phyloP scores from a whole-genome alignment of 345 rosid genomes.

The Pistacia atlantica region DNA sequence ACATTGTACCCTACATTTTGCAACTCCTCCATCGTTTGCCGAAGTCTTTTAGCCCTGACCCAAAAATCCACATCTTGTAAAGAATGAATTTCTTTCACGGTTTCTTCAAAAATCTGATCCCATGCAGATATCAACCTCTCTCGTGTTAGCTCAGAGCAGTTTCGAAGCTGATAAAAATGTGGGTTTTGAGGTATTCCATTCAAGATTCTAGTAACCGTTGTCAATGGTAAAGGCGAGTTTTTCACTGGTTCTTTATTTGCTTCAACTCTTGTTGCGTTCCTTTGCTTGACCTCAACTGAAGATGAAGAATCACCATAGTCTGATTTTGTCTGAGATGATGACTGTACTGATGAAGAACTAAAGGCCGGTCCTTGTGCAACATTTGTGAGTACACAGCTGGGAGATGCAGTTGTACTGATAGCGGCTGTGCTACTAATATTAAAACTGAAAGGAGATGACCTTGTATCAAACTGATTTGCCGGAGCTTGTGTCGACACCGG shows the following conservation, averaged over 20 bases:
- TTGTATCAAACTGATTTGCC: background rate
- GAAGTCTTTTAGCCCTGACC: constrained; percentile 18
- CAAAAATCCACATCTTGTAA: constrained; percentile 14
- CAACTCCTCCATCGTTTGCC: constrained; percentile 32
- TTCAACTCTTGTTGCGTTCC: background rate
- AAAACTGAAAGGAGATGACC: background rate
- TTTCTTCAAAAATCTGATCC: constrained; percentile 24
- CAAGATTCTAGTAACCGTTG: constrained; percentile 14
- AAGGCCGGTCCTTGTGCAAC: background rate
- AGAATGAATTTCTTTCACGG: constrained; percentile 14
- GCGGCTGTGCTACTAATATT: background rate
- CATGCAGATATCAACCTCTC: constrained; percentile 6
- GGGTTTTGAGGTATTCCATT: constrained; percentile 25
- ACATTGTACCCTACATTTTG: constrained; percentile 33
- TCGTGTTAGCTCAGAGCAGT: constrained; percentile 24
- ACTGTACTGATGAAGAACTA: background rate
- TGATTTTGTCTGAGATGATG: background rate
- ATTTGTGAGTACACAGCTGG: too few species aligned
- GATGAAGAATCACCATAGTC: background rate
- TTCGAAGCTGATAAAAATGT: constrained; percentile 25
- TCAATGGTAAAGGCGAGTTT: constrained; percentile 21
- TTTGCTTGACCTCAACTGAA: background rate
- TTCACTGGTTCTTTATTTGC: constrained; percentile 10
- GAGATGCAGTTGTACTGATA: background rate
- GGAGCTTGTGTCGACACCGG: background rate